These are phyloP conservation scores for Lipomyces orientalis DNA, from an alignment of 805 yeast genomes.

Conservation along the genomic window DNA sequence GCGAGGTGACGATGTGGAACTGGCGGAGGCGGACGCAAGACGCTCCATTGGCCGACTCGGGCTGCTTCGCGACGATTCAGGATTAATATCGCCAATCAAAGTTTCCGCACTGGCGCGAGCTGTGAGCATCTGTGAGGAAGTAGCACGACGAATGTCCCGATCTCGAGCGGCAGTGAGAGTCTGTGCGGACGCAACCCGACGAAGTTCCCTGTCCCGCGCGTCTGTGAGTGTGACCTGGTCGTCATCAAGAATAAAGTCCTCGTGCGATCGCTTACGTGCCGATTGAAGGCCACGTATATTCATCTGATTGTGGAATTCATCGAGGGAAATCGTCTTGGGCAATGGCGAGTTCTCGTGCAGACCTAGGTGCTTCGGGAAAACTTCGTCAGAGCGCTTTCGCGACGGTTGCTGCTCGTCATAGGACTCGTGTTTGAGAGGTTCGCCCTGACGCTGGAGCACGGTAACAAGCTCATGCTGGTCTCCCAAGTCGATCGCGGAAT, in stretches of 20 bases:
- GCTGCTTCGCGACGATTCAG: background rate
- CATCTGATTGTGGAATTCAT: background rate
- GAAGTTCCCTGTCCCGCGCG: background rate
- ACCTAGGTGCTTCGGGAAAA: background rate
- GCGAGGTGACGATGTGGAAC: background rate
- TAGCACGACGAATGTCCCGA: background rate
- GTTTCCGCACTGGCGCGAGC: background rate
- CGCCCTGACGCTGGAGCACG: background rate
- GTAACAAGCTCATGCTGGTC: conserved; percentile 1
- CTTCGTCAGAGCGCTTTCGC: background rate
- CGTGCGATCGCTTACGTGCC: background rate
- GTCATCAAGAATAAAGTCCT: background rate
- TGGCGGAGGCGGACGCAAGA: background rate
- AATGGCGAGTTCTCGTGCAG: background rate
- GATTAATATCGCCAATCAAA: background rate
- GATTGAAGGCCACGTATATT: background rate
- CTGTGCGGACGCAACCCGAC: background rate
- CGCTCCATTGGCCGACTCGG: background rate
- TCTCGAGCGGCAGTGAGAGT: background rate
- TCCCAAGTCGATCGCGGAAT: conserved; percentile 1
- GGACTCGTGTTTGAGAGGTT: background rate
- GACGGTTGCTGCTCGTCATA: background rate
- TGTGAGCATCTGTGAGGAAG: background rate
- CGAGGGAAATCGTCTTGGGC: background rate
- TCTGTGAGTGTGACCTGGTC: background rate